phyloP scores from a whole-genome alignment of 805 yeast species.

The Nakazawaea ambrosiae region DNA sequence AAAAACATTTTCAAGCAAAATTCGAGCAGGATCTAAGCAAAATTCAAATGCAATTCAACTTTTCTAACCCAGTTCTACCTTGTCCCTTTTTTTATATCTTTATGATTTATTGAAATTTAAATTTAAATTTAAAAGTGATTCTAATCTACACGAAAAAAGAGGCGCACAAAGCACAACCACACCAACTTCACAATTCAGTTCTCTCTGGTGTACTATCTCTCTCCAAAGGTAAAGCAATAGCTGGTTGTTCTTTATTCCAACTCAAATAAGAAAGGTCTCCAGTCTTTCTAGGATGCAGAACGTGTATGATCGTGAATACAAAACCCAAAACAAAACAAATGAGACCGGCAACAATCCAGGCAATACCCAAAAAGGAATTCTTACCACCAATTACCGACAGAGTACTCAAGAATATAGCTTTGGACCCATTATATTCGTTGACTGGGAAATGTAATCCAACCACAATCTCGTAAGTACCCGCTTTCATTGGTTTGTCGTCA shows the following conservation, averaged over 20 bases:
- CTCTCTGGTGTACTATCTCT: conserved; percentile 1
- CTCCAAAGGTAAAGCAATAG: conserved; percentile 3
- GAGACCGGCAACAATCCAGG: conserved; percentile 73
- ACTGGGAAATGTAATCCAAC: conserved; percentile 81
- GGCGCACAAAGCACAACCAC: too few relatives aligned
- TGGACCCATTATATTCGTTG: conserved; percentile 56
- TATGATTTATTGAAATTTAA: too few relatives aligned
- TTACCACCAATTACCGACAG: conserved; percentile 73
- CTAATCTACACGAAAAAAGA: too few relatives aligned
- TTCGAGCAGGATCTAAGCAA: too few relatives aligned
- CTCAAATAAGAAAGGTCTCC: conserved; percentile 68
- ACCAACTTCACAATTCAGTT: background rate
- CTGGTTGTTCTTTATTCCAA: conserved; percentile 50
- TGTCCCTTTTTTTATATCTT: too few relatives aligned
- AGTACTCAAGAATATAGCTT: conserved; percentile 60
- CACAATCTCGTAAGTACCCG: conserved; percentile 57
- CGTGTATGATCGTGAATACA: conserved; percentile 43
- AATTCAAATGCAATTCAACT: too few relatives aligned
- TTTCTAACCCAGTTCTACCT: too few relatives aligned
- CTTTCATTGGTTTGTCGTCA: conserved; percentile 42
- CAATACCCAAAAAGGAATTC: conserved; percentile 62
- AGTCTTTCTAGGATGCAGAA: conserved; percentile 59
- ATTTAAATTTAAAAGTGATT: too few relatives aligned
- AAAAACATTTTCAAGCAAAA: too few relatives aligned
- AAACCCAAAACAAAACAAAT: conserved; percentile 55